A percentile compares a stretch with the other conserved stretches of the same genome.
Evolutionary conservation across 2,329 filamentous ascomycete species (phyloP).

Genomic region (Helicocarpus griseus): DNA sequence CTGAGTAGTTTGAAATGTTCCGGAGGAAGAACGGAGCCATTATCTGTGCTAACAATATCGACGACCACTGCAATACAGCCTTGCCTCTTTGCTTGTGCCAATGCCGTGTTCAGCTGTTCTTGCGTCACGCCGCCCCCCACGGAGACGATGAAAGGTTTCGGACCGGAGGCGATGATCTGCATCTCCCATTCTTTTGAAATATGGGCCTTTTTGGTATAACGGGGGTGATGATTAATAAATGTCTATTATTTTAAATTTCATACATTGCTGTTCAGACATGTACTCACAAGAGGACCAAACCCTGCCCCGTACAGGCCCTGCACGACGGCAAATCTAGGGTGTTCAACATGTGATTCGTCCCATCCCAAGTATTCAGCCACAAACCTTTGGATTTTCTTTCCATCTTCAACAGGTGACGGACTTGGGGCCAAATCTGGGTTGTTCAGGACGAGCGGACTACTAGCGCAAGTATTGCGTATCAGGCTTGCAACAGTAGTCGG

Average conservation of each 20-base stretch:
- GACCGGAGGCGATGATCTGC: conserved; percentile 1
- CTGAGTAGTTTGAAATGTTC: neutral
- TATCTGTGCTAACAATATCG: neutral
- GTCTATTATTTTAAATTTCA: no score
- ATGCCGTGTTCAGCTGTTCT: neutral
- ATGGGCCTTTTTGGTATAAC: neutral
- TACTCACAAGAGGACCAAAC: conserved; percentile 1
- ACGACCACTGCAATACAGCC: neutral
- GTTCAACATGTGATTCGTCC: neutral
- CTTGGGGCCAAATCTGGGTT: neutral
- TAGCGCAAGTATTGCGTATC: neutral
- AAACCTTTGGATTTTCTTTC: neutral
- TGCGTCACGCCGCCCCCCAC: neutral
- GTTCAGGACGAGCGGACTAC: neutral
- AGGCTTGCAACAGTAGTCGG: neutral
- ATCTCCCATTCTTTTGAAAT: neutral
- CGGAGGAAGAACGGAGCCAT: neutral
- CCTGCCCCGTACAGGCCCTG: neutral
- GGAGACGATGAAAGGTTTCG: neutral
- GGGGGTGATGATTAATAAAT: neutral
- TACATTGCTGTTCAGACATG: neutral
- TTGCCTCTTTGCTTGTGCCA: neutral
- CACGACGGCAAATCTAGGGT: neutral
- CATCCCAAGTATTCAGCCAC: neutral
- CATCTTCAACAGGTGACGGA: neutral